Evolutionary conservation across 805 yeast genomes (phyloP), one percentile per base, ranked within the genome.

Genomic region (Candida michaelii): DNA sequence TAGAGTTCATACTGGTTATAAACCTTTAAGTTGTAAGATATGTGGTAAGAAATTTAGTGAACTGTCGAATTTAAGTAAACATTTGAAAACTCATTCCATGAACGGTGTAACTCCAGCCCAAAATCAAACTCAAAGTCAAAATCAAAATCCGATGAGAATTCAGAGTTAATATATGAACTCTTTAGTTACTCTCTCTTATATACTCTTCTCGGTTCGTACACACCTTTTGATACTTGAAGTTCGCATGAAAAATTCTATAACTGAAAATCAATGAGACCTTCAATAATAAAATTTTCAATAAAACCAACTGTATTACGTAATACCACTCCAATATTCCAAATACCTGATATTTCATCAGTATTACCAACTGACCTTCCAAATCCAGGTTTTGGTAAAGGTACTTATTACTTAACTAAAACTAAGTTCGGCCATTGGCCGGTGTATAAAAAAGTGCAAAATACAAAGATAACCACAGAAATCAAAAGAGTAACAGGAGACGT

Each of bases 41-140:
- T 91, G 99, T 60, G 83, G 80, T 13, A 89, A 87, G 60, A 63
- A 87, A 41, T 91, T 91, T 58, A 83, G 91, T 46, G 98, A 93
- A 61, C 82, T 91, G 36, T 84, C 95, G 13, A 93, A 91, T 60
- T 69, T 91, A 52, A 82, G 86, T 15, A 91, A 91, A 55, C 99
- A 91, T 60, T 76, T 88, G 81, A 84, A 77, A 56, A 84, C 82
- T 1, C 99, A 91, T 60, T 68, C 27, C 56, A 16, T 52, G 54
- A 27, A 14, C 13, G 30, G 17, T 21, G 8, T 21, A 21, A 8
- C 5, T 6, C 8, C 23, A 21, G 8, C 23, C 23, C 23, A 21
- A 21, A 21, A 21, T n/a, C n/a, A n/a, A n/a, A n/a, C n/a, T n/a
- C n/a, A n/a, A n/a, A n/a, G n/a, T n/a, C n/a, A n/a, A n/a, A n/a